Evolutionary conservation across 2,329 filamentous ascomycete genomes (phyloP), one percentile per base, ranked within the genome.

Genomic region (Rosellinia necatrix): DNA sequence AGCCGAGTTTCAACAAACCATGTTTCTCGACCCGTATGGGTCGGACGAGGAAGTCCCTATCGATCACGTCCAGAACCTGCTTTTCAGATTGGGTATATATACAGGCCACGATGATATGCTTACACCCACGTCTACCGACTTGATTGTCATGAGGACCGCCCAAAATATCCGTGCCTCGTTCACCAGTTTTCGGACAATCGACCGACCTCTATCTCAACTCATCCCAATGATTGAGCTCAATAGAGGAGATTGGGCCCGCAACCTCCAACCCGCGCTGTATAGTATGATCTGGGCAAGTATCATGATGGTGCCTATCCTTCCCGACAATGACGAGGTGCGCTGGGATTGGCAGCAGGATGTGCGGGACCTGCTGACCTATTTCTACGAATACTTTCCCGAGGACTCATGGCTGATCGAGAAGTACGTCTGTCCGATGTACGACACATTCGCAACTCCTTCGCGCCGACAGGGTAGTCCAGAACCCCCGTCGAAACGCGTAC

Each of bases 11-110:
- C 71, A 71, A 6, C 77, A 81, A 56, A 76, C 79, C 42, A 93
- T 96, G 83, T 96, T 91, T 69, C 79, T 97, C 62, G 91, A 96
- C 67, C 92, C 92, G 0, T 96, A 90, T 71, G 82, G 84, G 24
- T 85, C 82, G 2, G 81, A 85, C 29, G 74, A 82, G 12, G 91
- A 96, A 71, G 82, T 92, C 0, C 76, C 81, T 0, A 71, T 83
- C 10, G 74, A 77, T 1, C 76, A 82, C 46, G 76, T 97, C 32
- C 79, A 82, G 56, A 74, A 74, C 22, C 78, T 85, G 59, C 75
- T 93, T n/a, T 76, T 78, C 35, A 72, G 76, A 42, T 74, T 77
- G 53, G 76, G 73, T 52, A 78, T 75, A 71, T 67, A 76, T 66
- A 68, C 72, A 55, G 69, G 73, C 58, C 69, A 64, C 57, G 77